Evolutionary conservation across 2,329 filamentous ascomycete species (phyloP), one percentile per base, ranked within the genome.

Genomic region (Paraphaeosphaeria minitans): DNA sequence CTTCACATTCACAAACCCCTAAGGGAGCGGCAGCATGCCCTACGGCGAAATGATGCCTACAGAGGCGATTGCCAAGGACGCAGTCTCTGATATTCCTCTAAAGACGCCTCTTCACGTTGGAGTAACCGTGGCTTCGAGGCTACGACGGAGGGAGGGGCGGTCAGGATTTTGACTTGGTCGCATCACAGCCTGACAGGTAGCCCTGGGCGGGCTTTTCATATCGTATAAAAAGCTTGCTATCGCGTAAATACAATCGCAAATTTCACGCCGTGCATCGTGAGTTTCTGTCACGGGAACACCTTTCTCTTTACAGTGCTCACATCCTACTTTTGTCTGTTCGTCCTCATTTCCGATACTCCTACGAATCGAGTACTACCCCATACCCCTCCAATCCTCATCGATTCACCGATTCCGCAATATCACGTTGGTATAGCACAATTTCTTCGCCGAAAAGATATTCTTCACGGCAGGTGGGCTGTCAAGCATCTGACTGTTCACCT

Each of bases 71-170:
- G 9, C 14, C 46, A 22, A 24, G 35, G 35, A 14, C n/a, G 8
- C 9, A 22, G 16, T 42, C 39, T 24, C 10, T 37, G 19, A 37
- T 6, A 9, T 48, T 29, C 46, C 39, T 39, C 48, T 42, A 57
- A 53, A 21, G 47, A 24, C 56, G 56, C 56, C 56, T 50, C 49
- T 53, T 53, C 48, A 21, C 12, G 42, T 53, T n/a, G 16, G 50
- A 58, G 56, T 58, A 58, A 58, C 56, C 7, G 56, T 58, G 56
- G 56, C 56, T 58, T 43, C 13, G n/a, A 45, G 46, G 55, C 47
- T 52, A 57, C 47, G 55, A 53, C 42, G 16, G 43, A 46, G 48
- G 41, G 24, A 53, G 49, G 14, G 50, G 56, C 50, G 50, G 56
- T 53, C 19, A 49, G 50, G 19, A 45, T 16, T 45, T 45, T 42